phyloP scores from a whole-genome alignment of 1,284 basidiomycete genomes.

The Lentinula novae-zelandiae region DNA sequence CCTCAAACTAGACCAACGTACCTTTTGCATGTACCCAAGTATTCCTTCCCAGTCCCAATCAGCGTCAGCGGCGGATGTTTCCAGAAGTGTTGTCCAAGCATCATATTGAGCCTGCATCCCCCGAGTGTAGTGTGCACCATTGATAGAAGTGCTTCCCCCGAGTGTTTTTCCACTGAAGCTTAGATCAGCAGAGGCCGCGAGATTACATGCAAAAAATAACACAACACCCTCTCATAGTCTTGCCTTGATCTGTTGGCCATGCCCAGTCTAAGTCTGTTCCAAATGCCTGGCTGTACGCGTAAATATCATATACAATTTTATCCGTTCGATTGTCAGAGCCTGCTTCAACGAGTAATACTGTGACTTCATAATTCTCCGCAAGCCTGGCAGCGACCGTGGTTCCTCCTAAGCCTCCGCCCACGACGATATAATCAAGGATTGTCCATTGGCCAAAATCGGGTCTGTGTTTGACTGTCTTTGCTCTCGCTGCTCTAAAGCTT shows the following conservation, averaged over 20 bases:
- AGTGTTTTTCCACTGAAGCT: constrained; percentile 48
- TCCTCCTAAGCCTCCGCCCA: constrained; percentile 63
- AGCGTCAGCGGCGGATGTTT: constrained; percentile 39
- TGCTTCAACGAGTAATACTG: constrained; percentile 58
- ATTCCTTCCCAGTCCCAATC: constrained; percentile 60
- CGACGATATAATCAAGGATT: constrained; percentile 65
- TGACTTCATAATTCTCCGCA: constrained; percentile 47
- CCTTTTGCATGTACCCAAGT: constrained; percentile 50
- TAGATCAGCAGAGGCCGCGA: too few relatives aligned
- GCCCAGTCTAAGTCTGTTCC: constrained; percentile 44
- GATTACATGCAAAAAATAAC: not conserved
- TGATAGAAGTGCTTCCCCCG: constrained; percentile 58
- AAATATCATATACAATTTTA: constrained; percentile 44
- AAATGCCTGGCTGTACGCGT: constrained; percentile 44
- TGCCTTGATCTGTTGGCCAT: constrained; percentile 45
- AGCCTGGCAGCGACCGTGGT: constrained; percentile 60
- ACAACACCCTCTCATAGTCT: constrained; percentile 41
- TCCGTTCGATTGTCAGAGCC: constrained; percentile 48
- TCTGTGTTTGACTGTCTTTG: constrained; percentile 22
- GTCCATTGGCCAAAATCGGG: constrained; percentile 26
- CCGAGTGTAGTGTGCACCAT: constrained; percentile 56
- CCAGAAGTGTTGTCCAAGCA: constrained; percentile 47
- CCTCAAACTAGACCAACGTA: constrained; percentile 13
- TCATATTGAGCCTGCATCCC: constrained; percentile 58
- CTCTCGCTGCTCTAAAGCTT: not conserved